Evolutionary conservation across 306 rosid species (phyloP).

Genomic region (Carpinus viminea): DNA sequence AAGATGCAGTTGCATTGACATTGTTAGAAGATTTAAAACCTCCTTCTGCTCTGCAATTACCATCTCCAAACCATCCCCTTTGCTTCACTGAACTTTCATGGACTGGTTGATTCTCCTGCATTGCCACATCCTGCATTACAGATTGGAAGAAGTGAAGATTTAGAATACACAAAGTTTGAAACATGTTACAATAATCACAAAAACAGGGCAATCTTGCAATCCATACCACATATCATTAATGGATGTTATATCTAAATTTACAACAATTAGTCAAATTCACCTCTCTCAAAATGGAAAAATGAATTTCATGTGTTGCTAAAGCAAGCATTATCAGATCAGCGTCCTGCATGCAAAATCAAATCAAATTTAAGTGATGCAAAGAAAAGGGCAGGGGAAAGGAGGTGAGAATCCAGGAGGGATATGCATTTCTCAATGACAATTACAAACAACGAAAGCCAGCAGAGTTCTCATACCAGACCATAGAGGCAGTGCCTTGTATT

Average conservation of each 20-base stretch:
- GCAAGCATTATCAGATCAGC: slow-evolving; percentile 64
- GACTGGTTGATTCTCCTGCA: not conserved
- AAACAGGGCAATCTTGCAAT: not conserved
- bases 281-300: slow-evolving; percentile 71
- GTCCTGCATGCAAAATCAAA: slow-evolving; percentile 43
- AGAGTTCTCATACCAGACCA: slow-evolving; percentile 44
- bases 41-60: too few relatives aligned
- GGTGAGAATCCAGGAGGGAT: not conserved
- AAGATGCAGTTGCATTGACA: too few relatives aligned
- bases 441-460: not conserved
- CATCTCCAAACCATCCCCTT: too few relatives aligned
- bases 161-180: not conserved
- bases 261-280: slow-evolving; percentile 10
- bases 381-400: not conserved
- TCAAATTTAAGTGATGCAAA: not conserved
- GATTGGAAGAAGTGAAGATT: not conserved
- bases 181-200: not conserved
- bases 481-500: slow-evolving; percentile 56
- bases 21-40: not conserved
- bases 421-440: not conserved
- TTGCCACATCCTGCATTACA: slow-evolving; percentile 20
- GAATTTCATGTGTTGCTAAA: slow-evolving; percentile 56
- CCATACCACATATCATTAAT: not conserved
- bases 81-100: not conserved
- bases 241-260: not conserved